phyloP scores from a whole-genome alignment of 306 rosid genomes.

The Leucaena leucocephala region DNA sequence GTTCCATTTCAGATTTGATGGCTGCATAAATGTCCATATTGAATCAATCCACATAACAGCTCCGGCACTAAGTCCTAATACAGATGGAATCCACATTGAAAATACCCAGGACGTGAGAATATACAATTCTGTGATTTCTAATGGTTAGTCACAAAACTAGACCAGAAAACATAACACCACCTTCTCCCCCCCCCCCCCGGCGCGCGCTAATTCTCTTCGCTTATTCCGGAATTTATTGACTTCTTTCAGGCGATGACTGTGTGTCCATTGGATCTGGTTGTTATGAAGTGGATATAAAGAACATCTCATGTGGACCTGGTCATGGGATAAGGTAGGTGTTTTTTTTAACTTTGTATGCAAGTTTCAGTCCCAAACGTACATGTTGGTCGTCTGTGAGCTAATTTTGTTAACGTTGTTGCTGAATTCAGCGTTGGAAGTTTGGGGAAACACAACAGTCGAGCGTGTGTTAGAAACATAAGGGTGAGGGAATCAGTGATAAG shows the following conservation, averaged over 20 bases:
- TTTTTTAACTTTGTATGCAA: not conserved
- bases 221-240: not conserved
- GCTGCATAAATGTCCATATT: slow-evolving; percentile 64
- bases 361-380: not conserved
- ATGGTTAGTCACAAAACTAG: slow-evolving; percentile 55
- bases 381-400: not conserved
- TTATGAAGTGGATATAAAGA: slow-evolving; percentile 66
- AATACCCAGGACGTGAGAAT: slow-evolving; percentile 71
- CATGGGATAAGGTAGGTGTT: slow-evolving; percentile 81
- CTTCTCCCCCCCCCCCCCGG: too few relatives aligned
- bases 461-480: slow-evolving; percentile 76
- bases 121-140: slow-evolving; percentile 71
- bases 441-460: slow-evolving; percentile 79
- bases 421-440: slow-evolving; percentile 75
- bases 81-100: slow-evolving; percentile 91
- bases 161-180: not conserved
- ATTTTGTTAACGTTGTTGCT: not conserved
- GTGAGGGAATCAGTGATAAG: slow-evolving; percentile 74
- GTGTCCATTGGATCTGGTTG: slow-evolving; percentile 88
- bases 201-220: slow-evolving; percentile 7
- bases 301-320: slow-evolving; percentile 88
- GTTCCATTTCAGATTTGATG: slow-evolving; percentile 81
- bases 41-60: slow-evolving; percentile 72
- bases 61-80: slow-evolving; percentile 82
- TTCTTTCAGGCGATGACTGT: slow-evolving; percentile 77